Percentiles rank a stretch among this genome's conserved stretches.
Evolutionary conservation across 2,329 filamentous ascomycete species (phyloP).

Genomic region (Cyanodermella asteris): DNA sequence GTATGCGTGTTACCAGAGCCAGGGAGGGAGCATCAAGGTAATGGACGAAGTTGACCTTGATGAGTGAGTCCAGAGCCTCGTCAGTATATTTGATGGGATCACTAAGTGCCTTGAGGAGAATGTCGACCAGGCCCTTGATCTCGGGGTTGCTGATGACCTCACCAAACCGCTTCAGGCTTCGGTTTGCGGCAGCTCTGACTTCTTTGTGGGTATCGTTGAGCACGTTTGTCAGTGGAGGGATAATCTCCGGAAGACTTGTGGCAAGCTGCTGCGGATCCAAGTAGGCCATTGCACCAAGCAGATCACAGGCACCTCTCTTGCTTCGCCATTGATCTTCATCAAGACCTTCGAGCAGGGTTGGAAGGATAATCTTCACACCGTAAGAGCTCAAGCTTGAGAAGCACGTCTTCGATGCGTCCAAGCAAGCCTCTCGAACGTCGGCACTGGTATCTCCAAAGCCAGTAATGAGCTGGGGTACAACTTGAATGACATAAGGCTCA

Average conservation of each 20-base stretch:
- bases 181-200: conserved; percentile 74
- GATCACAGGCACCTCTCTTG: conserved; percentile 93
- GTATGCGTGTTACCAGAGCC: conserved; percentile 80
- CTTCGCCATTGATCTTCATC: conserved; percentile 95
- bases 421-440: conserved; percentile 78
- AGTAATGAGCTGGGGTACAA: conserved; percentile 71
- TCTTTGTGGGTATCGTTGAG: conserved; percentile 97
- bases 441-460: conserved; percentile 76
- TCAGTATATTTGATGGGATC: conserved; percentile 96
- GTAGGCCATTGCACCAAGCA: conserved; percentile 95
- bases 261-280: conserved; percentile 89
- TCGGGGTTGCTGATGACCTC: conserved; percentile 97
- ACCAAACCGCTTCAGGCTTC: conserved; percentile 90
- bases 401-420: conserved; percentile 83
- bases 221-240: conserved; percentile 80
- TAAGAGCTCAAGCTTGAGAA: conserved; percentile 87
- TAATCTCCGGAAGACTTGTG: conserved; percentile 81
- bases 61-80: conserved; percentile 74
- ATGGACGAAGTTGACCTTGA: conserved; percentile 96
- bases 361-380: conserved; percentile 84
- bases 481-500: conserved; percentile 89
- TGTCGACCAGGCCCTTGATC: conserved; percentile 75
- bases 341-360: conserved; percentile 72
- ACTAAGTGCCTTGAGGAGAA: conserved; percentile 86
- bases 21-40: conserved; percentile 95